A percentile compares a stretch with the other conserved stretches of the same genome.
phyloP scores from a whole-genome alignment of 306 rosid genomes.

The Castanea mollissima region DNA sequence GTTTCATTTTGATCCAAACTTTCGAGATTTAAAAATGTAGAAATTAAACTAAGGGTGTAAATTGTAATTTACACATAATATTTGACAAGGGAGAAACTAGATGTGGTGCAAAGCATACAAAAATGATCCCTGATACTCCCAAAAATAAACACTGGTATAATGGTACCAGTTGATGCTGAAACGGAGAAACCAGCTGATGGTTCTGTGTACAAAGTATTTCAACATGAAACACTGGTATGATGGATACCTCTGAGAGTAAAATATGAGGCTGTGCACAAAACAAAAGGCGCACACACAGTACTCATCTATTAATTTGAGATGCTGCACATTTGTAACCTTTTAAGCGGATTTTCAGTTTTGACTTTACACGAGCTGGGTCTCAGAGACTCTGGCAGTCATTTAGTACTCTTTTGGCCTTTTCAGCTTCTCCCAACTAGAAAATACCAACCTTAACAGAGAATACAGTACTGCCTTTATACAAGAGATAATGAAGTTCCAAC shows the following conservation, averaged over 20 bases:
- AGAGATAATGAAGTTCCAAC: conserved; percentile 71
- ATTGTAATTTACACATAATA: too few species aligned
- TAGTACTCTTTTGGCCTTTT: conserved; percentile 39
- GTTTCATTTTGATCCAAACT: too few species aligned
- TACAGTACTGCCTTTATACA: conserved; percentile 54
- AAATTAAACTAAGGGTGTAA: too few species aligned
- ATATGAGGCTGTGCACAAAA: neutral
- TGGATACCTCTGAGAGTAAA: neutral
- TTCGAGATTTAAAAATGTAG: too few species aligned
- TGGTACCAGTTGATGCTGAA: too few species aligned
- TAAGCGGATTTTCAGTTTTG: neutral
- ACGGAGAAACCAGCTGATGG: neutral
- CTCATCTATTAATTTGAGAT: neutral
- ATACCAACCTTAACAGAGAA: conserved; percentile 54
- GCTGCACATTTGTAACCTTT: neutral
- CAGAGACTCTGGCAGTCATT: neutral
- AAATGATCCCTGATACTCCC: too few species aligned
- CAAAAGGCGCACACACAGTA: neutral
- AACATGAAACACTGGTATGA: neutral
- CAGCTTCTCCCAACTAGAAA: conserved; percentile 59
- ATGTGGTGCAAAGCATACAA: too few species aligned
- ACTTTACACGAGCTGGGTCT: neutral
- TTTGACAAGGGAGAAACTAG: too few species aligned
- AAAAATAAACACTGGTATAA: too few species aligned
- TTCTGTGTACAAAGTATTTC: neutral